Evolutionary conservation across 208 protist species (phyloP).

Genomic region (Crithidia fasciculata): DNA sequence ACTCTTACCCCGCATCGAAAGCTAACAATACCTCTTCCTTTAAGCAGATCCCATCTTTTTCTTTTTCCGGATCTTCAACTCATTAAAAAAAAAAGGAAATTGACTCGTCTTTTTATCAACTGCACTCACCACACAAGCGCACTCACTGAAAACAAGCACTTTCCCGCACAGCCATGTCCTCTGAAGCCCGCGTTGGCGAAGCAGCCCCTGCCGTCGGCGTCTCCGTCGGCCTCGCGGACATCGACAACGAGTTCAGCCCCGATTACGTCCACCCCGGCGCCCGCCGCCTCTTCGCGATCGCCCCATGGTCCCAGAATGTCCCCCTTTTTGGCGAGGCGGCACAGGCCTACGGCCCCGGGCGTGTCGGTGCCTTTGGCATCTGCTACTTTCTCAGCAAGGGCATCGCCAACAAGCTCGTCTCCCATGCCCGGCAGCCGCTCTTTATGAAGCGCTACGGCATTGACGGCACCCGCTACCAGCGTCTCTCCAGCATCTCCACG

Average conservation of each 20-base stretch:
- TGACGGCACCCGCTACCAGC: constrained; percentile 49
- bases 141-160: neutral
- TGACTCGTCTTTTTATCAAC: no score
- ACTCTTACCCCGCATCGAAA: no score
- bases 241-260: constrained; percentile 27
- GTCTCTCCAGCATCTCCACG: constrained; percentile 41
- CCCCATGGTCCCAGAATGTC: constrained; percentile 33
- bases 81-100: no score
- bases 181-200: neutral
- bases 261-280: constrained; percentile 50
- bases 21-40: no score
- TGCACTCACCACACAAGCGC: neutral
- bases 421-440: constrained; percentile 46
- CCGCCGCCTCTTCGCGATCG: constrained; percentile 27
- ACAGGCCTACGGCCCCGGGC: constrained; percentile 45
- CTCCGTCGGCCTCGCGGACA: neutral
- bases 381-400: constrained; percentile 66
- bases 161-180: neutral
- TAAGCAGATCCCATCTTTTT: no score
- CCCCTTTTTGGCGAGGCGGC: constrained; percentile 48
- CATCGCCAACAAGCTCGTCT: constrained; percentile 50
- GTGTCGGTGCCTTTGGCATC: constrained; percentile 40
- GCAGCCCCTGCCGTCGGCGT: neutral
- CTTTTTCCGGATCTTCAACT: no score
- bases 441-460: constrained; percentile 54